These are phyloP conservation scores for Prosopis cineraria DNA, from an alignment of 306 rosid species.

Conservation along the genomic window DNA sequence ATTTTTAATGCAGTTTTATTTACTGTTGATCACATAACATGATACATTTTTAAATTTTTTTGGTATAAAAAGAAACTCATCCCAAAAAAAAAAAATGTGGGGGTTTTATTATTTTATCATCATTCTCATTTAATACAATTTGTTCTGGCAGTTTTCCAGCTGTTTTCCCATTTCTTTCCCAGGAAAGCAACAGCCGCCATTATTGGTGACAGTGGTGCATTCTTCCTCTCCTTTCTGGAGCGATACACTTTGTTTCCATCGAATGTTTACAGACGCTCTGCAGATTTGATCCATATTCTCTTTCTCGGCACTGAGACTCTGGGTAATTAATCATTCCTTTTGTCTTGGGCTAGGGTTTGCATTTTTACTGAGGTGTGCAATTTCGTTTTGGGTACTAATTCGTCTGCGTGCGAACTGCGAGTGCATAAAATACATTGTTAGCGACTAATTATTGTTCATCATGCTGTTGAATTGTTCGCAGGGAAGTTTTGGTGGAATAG, in stretches of 20 bases:
- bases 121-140: not conserved
- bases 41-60: not conserved
- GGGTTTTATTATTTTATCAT: not conserved
- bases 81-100: not conserved
- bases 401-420: not conserved
- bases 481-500: not conserved
- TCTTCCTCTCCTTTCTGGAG: not conserved
- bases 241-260: not conserved
- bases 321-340: not conserved
- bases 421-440: not conserved
- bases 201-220: constrained; percentile 17
- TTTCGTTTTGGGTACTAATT: not conserved
- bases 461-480: not conserved
- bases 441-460: not conserved
- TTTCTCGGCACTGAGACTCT: not conserved
- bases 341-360: constrained; percentile 42
- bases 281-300: constrained; percentile 32
- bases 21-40: not conserved
- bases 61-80: not conserved
- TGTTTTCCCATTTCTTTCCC: constrained; percentile 10
- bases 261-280: constrained; percentile 14
- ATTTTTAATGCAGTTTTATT: not conserved
- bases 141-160: not conserved
- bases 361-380: not conserved
- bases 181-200: constrained; percentile 35